These are phyloP conservation scores for Yamadazyma atmosphaerica DNA, from an alignment of 1,139 yeast genomes.

Conservation along the genomic window DNA sequence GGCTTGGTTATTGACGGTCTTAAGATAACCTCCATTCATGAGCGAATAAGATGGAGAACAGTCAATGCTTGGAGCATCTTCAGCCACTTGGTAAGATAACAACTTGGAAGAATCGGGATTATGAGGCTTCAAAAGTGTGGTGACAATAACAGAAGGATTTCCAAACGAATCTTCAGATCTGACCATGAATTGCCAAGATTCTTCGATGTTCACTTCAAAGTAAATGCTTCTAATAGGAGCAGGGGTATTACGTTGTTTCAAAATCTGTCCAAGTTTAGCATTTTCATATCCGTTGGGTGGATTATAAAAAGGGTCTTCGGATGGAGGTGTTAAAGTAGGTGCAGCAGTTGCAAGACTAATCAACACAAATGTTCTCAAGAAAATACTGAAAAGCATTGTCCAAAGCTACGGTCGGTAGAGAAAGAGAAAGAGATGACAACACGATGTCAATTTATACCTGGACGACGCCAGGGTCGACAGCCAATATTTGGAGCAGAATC, in stretches of 20 bases:
- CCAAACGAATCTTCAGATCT: constrained; percentile 36
- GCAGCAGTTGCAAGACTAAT: constrained; percentile 8
- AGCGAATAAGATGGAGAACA: constrained; percentile 37
- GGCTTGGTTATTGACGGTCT: constrained; percentile 18
- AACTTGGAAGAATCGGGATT: constrained; percentile 29
- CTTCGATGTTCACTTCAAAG: constrained; percentile 18
- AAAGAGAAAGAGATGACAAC: not conserved
- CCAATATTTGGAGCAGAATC: too few species aligned
- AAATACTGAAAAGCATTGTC: not conserved
- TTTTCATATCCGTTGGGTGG: constrained; percentile 27
- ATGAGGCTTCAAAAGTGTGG: constrained; percentile 33
- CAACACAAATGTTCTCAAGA: constrained; percentile 1
- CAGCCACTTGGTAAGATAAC: constrained; percentile 34
- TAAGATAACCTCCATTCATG: constrained; percentile 20
- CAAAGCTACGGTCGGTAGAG: not conserved
- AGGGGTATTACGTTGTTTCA: constrained; percentile 26
- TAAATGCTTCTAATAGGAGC: constrained; percentile 16
- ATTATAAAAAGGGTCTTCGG: constrained; percentile 28
- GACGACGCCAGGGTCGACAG: too few species aligned
- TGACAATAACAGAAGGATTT: constrained; percentile 29
- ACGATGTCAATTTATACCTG: too few species aligned
- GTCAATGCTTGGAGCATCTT: constrained; percentile 28
- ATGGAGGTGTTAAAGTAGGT: constrained; percentile 13
- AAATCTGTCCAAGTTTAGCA: constrained; percentile 25
- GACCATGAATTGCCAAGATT: constrained; percentile 33